A percentile compares a stretch with the other conserved stretches of the same genome.
phyloP scores from a whole-genome alignment of 805 yeast species.

The Starmerella lactis-condensi region DNA sequence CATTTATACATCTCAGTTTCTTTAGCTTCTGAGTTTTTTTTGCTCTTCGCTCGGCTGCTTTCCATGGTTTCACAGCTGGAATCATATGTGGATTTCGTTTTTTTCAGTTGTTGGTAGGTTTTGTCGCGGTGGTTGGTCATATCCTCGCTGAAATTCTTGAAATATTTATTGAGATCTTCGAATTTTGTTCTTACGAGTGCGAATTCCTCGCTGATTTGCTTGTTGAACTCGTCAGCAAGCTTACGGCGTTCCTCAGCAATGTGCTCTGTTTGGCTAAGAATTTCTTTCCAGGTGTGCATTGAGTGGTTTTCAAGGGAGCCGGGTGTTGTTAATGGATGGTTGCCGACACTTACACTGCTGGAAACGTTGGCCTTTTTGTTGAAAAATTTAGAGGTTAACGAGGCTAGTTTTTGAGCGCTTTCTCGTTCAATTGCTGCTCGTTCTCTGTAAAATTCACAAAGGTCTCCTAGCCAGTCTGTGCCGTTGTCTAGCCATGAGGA shows the following conservation, averaged over 20 bases:
- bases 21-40: constrained; percentile 44
- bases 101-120: constrained; percentile 38
- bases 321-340: constrained; percentile 75
- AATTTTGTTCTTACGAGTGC: constrained; percentile 34
- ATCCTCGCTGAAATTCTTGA: constrained; percentile 42
- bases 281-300: constrained; percentile 77
- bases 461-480: constrained; percentile 53
- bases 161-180: constrained; percentile 35
- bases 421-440: constrained; percentile 69
- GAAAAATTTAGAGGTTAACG: constrained; percentile 48
- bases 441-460: constrained; percentile 69
- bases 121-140: constrained; percentile 31
- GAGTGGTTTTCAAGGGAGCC: constrained; percentile 84
- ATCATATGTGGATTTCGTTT: constrained; percentile 64
- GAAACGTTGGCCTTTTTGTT: constrained; percentile 56
- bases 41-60: constrained; percentile 52
- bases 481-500: constrained; percentile 58
- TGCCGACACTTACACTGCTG: constrained; percentile 68
- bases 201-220: constrained; percentile 45
- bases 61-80: constrained; percentile 66
- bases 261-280: constrained; percentile 64
- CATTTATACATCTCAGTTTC: constrained; percentile 68
- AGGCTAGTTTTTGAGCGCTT: constrained; percentile 48
- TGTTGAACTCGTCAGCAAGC: constrained; percentile 41
- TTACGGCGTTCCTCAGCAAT: constrained; percentile 48